Percentiles rank a stretch among this genome's conserved stretches.
Evolutionary conservation across 192 early-diverging fungal species (phyloP).

Genomic region (Phycomyces nitens): DNA sequence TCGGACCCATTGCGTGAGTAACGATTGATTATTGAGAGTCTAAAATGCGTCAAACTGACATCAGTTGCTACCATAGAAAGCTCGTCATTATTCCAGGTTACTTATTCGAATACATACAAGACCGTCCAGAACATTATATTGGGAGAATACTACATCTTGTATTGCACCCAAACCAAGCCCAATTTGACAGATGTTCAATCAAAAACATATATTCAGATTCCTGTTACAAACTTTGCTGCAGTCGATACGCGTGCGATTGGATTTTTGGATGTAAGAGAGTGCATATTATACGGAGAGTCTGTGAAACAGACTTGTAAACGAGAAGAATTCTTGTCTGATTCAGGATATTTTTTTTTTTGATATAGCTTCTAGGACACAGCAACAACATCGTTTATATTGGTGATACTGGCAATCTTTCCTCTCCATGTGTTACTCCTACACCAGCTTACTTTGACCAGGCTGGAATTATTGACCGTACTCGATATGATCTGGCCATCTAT

Average conservation of each 20-base stretch:
- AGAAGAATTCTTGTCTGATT: neutral
- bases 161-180: slow-evolving; percentile 27
- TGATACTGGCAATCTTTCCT: slow-evolving; percentile 31
- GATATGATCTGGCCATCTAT: slow-evolving; percentile 25
- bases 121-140: slow-evolving; percentile 26
- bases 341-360: neutral
- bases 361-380: slow-evolving; percentile 32
- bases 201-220: slow-evolving; percentile 34
- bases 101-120: slow-evolving; percentile 33
- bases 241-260: slow-evolving; percentile 34
- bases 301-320: neutral
- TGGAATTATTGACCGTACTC: slow-evolving; percentile 1
- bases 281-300: neutral
- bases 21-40: neutral
- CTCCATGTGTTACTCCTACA: slow-evolving; percentile 35
- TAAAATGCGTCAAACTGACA: neutral
- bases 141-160: slow-evolving; percentile 38
- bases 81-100: slow-evolving; percentile 28
- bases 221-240: slow-evolving; percentile 28
- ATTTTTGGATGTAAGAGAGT: slow-evolving; percentile 42
- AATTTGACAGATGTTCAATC: slow-evolving; percentile 7
- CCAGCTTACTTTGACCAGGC: neutral
- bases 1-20: slow-evolving; percentile 7
- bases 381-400: slow-evolving; percentile 27
- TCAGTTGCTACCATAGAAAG: slow-evolving; percentile 13